Percentiles rank a stretch among this genome's conserved stretches.
Evolutionary conservation across 768 basidiomycete genomes (phyloP).

Genomic region (Phlegmacium glaucopus): DNA sequence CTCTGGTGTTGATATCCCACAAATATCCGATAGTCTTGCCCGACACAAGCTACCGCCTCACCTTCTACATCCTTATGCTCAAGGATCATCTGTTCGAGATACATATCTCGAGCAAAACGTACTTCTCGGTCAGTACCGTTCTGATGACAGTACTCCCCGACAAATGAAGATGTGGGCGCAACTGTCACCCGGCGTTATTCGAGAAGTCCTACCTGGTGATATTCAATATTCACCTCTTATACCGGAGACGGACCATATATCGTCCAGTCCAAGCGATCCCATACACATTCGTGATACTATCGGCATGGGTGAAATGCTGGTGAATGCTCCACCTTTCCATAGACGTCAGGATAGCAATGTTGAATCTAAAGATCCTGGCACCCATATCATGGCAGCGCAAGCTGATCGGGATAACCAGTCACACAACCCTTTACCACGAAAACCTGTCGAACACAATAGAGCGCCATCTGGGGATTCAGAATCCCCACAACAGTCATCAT

Average conservation of each 20-base stretch:
- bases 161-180: constrained; percentile 50
- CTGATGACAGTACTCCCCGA: constrained; percentile 38
- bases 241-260: constrained; percentile 19
- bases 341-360: constrained; percentile 41
- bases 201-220: constrained; percentile 43
- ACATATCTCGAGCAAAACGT: constrained; percentile 31
- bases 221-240: constrained; percentile 47
- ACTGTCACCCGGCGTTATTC: constrained; percentile 39
- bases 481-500: background rate
- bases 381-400: constrained; percentile 1
- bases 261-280: constrained; percentile 20
- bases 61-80: constrained; percentile 45
- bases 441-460: constrained; percentile 36
- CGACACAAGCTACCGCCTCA: constrained; percentile 37
- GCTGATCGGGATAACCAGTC: constrained; percentile 6
- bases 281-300: constrained; percentile 44
- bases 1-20: constrained; percentile 11
- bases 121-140: constrained; percentile 28
- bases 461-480: constrained; percentile 16
- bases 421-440: constrained; percentile 13
- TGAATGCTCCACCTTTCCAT: constrained; percentile 30
- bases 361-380: constrained; percentile 41
- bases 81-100: constrained; percentile 26
- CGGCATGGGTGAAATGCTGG: constrained; percentile 63
- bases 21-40: constrained; percentile 24